A percentile compares a stretch with the other conserved stretches of the same genome.
Conservation (phyloP, 1,139 yeast genomes). For the Diutina sp. region DNA sequence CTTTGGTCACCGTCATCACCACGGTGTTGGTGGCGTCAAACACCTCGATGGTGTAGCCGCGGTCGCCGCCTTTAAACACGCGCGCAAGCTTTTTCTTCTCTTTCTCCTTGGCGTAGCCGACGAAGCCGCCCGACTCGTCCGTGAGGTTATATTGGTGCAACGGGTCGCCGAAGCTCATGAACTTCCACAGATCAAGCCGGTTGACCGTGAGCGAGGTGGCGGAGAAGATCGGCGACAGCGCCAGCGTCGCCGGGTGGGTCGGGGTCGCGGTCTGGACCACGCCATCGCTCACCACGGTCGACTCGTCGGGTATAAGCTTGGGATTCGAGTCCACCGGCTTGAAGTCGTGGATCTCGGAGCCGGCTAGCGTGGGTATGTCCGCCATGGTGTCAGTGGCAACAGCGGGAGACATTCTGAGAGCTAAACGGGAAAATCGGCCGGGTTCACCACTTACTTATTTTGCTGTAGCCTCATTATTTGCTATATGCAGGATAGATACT, state of each 20-base stretch:
- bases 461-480: not conserved
- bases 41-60: not conserved
- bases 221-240: not conserved
- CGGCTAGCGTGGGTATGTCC: not conserved
- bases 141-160: not conserved
- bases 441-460: not conserved
- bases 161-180: constrained; percentile 1
- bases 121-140: not conserved
- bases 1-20: not conserved
- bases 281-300: not conserved
- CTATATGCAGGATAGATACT: not conserved
- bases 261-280: not conserved
- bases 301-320: not conserved
- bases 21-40: not conserved
- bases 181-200: not conserved
- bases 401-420: not conserved
- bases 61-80: not conserved
- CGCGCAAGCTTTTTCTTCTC: not conserved
- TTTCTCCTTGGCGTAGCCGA: not conserved
- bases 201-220: not conserved
- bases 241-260: not conserved
- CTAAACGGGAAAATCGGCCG: not conserved
- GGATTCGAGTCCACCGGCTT: not conserved
- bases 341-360: not conserved
- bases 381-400: not conserved